A percentile compares a stretch with the other conserved stretches of the same genome.
Conservation (phyloP, 108 stramenopile species). For the Fragilaria crotonensis region DNA sequence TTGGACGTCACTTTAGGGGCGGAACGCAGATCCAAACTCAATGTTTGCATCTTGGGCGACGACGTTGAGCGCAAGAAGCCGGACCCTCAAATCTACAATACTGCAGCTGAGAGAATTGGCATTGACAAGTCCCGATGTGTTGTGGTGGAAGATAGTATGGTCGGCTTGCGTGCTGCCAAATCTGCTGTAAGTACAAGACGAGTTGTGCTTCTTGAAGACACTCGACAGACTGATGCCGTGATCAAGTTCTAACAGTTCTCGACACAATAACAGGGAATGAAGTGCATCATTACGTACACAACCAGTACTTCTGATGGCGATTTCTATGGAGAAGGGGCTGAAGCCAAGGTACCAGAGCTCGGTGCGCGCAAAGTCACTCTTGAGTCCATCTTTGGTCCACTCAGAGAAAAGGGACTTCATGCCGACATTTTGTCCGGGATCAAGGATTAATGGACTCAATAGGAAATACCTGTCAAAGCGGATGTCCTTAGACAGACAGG, state of each 20-base stretch:
- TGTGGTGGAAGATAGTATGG: conserved; percentile 83
- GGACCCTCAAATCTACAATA: conserved; percentile 78
- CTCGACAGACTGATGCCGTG: background rate
- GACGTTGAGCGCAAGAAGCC: conserved; percentile 84
- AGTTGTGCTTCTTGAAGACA: background rate
- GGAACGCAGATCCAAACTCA: conserved; percentile 53
- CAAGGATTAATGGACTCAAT: conserved; percentile 49
- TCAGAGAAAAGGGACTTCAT: conserved; percentile 39
- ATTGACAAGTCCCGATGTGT: conserved; percentile 58
- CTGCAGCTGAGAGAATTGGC: conserved; percentile 57
- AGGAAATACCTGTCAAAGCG: too few relatives aligned
- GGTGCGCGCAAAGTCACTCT: conserved; percentile 51
- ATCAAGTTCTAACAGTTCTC: background rate
- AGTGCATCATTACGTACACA: conserved; percentile 83
- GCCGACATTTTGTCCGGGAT: conserved; percentile 58
- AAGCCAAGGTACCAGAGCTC: conserved; percentile 79
- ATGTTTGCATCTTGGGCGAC: conserved; percentile 85
- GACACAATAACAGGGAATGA: conserved; percentile 49
- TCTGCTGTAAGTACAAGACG: conserved; percentile 52
- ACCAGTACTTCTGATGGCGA: conserved; percentile 64
- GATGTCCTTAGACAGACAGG: too few relatives aligned
- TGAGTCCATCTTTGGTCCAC: conserved; percentile 63
- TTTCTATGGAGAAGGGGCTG: conserved; percentile 74
- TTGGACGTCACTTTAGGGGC: conserved; percentile 69
- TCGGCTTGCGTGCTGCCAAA: conserved; percentile 82